Conservation (phyloP, 2,329 filamentous ascomycete genomes). For the Ophiocordyceps camponoti-saundersi region DNA sequence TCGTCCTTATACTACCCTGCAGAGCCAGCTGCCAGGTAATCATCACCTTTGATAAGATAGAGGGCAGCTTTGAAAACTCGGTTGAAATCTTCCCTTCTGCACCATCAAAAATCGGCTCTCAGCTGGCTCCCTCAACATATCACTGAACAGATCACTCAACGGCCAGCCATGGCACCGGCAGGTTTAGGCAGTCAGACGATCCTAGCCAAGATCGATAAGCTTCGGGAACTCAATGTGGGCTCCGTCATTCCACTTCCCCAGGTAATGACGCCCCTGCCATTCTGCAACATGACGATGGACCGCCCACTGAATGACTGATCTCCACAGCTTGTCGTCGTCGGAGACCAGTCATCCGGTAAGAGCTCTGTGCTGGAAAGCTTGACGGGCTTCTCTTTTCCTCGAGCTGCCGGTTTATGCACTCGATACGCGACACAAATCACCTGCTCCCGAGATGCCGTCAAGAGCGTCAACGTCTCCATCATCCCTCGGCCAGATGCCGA, state of each 20-base stretch:
- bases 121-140: too few relatives aligned
- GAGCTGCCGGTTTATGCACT: constrained; percentile 26
- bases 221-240: constrained; percentile 22
- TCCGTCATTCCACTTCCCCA: constrained; percentile 25
- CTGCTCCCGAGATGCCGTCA: constrained; percentile 10
- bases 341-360: constrained; percentile 75
- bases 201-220: constrained; percentile 21
- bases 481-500: constrained; percentile 14
- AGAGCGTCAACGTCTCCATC: constrained; percentile 19
- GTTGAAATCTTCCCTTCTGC: too few relatives aligned
- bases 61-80: too few relatives aligned
- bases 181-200: constrained; percentile 8
- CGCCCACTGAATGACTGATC: not conserved
- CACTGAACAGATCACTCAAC: too few relatives aligned
- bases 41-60: too few relatives aligned
- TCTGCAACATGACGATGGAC: too few relatives aligned
- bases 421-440: constrained; percentile 24
- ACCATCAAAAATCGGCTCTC: too few relatives aligned
- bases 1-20: too few relatives aligned
- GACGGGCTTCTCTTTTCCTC: constrained; percentile 30
- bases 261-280: constrained; percentile 23
- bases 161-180: not conserved
- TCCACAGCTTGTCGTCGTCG: constrained; percentile 52
- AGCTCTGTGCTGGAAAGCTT: constrained; percentile 62
- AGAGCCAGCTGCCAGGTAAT: too few relatives aligned